These are phyloP conservation scores for Leccinum subtestaceum DNA, from an alignment of 768 basidiomycete genomes.

Conservation along the genomic window DNA sequence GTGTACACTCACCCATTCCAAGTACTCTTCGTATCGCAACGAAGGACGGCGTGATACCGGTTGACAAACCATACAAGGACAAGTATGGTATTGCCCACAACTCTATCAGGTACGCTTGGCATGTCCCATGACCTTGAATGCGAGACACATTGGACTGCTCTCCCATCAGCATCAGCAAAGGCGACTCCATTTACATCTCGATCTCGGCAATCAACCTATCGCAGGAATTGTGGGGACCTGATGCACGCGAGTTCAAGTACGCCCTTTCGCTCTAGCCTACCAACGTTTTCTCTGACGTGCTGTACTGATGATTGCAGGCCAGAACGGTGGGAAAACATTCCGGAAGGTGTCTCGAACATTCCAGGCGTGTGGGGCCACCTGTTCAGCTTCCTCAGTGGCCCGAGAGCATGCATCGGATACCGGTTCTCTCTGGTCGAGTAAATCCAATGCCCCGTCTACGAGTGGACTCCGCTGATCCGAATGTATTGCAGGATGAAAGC, in stretches of 20 bases:
- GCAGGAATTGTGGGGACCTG: constrained; percentile 58
- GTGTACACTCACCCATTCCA: constrained; percentile 52
- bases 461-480: not conserved
- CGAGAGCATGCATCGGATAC: constrained; percentile 65
- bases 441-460: constrained; percentile 17
- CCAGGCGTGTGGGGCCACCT: constrained; percentile 63
- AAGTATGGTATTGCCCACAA: constrained; percentile 40
- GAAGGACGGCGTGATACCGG: constrained; percentile 52
- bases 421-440: constrained; percentile 62
- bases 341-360: constrained; percentile 42
- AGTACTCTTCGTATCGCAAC: constrained; percentile 42
- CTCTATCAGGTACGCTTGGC: constrained; percentile 34
- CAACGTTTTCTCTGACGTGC: not conserved
- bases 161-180: constrained; percentile 38
- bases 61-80: constrained; percentile 45
- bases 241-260: constrained; percentile 59
- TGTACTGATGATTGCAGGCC: not conserved
- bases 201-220: constrained; percentile 52
- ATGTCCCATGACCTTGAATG: not conserved
- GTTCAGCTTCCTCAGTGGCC: constrained; percentile 62
- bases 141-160: not conserved
- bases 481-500: not conserved
- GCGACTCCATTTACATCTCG: constrained; percentile 48
- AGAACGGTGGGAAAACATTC: constrained; percentile 53
- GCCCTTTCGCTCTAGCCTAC: not conserved